phyloP scores from a whole-genome alignment of 169 alveolate species.

The Eimeria maxima region DNA sequence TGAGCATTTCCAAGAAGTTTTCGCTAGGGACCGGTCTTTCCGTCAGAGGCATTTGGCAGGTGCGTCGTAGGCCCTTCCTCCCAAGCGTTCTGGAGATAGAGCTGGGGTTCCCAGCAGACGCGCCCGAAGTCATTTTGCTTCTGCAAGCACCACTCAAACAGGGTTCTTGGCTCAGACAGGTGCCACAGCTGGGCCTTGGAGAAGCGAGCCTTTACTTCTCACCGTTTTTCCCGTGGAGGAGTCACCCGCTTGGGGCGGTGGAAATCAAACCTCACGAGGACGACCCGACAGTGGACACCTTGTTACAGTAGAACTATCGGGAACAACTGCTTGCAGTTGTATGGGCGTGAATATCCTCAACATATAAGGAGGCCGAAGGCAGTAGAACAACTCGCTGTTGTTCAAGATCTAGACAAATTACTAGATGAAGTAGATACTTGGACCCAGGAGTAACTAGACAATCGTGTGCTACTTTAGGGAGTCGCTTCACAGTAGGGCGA shows the following conservation, averaged over 20 bases:
- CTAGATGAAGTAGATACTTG: too few species aligned
- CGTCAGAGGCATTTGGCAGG: slow-evolving; percentile 60
- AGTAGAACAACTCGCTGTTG: not conserved
- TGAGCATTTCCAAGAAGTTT: not conserved
- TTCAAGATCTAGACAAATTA: not conserved
- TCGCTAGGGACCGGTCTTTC: not conserved
- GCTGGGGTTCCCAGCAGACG: slow-evolving; percentile 22
- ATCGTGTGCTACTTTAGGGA: too few species aligned
- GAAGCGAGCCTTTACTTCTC: slow-evolving; percentile 52
- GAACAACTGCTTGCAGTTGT: not conserved
- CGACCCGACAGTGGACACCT: not conserved
- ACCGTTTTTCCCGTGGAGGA: slow-evolving; percentile 57
- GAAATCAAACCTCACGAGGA: slow-evolving; percentile 10
- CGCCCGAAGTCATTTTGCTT: slow-evolving; percentile 54
- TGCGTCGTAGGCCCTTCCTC: slow-evolving; percentile 52
- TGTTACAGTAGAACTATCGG: slow-evolving; percentile 15
- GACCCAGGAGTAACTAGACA: too few species aligned
- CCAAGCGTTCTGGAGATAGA: slow-evolving; percentile 26
- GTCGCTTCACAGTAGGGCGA: too few species aligned
- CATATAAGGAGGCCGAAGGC: not conserved
- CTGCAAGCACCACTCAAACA: slow-evolving; percentile 35
- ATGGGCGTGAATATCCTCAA: not conserved
- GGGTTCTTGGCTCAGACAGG: slow-evolving; percentile 36
- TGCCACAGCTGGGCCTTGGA: slow-evolving; percentile 44
- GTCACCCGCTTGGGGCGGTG: slow-evolving; percentile 13